Conservation (phyloP, 352 stramenopile species). For the Pelagophyceae sp. region DNA sequence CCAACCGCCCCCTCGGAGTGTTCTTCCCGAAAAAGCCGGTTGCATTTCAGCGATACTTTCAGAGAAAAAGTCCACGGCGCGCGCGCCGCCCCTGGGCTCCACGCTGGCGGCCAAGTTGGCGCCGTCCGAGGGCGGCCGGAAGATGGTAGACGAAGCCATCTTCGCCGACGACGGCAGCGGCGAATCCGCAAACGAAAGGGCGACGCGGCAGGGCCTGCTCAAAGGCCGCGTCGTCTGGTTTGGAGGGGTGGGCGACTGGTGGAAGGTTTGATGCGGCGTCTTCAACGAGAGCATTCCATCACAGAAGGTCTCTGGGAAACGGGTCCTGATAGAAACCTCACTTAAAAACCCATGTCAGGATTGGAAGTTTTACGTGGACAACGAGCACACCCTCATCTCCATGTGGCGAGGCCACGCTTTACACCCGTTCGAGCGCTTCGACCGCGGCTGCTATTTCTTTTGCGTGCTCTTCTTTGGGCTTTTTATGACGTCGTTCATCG, state of each 20-base stretch:
- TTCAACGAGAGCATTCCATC: too few relatives aligned
- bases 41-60: too few relatives aligned
- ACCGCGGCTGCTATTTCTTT: slow-evolving; percentile 8
- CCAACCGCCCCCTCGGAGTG: too few relatives aligned
- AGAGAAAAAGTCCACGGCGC: background rate
- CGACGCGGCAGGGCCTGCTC: background rate
- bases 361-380: slow-evolving; percentile 10
- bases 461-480: slow-evolving; percentile 16
- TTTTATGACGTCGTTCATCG: background rate
- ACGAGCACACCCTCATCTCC: slow-evolving; percentile 19
- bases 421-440: slow-evolving; percentile 14
- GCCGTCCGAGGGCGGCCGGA: too few relatives aligned
- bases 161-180: too few relatives aligned
- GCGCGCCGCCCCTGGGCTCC: too few relatives aligned
- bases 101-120: background rate
- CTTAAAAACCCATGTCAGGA: too few relatives aligned
- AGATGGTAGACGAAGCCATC: too few relatives aligned
- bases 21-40: too few relatives aligned
- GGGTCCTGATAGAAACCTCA: too few relatives aligned
- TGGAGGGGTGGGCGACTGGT: background rate
- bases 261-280: too few relatives aligned
- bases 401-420: slow-evolving; percentile 13
- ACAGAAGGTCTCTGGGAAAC: too few relatives aligned
- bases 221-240: slow-evolving; percentile 17
- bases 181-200: background rate